Conservation (phyloP, 257 asterid species). For the Nicotiana otophora region DNA sequence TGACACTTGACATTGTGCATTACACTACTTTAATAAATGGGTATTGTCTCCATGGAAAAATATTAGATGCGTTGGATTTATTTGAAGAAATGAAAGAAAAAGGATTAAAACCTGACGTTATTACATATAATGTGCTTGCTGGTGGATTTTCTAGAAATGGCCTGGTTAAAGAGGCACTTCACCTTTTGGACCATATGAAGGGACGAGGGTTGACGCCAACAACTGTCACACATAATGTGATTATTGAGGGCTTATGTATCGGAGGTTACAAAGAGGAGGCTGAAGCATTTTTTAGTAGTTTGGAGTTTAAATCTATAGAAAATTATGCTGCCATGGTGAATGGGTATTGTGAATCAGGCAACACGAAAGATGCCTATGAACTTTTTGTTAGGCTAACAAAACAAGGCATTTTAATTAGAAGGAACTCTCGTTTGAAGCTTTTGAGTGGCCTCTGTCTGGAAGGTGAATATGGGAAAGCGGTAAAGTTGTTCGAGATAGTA, state of each 20-base stretch:
- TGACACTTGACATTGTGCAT: constrained; percentile 53
- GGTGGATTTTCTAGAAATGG: constrained; percentile 62
- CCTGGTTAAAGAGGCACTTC: constrained; percentile 24
- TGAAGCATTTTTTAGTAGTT: constrained; percentile 35
- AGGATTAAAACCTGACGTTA: constrained; percentile 56
- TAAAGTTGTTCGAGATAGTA: constrained; percentile 29
- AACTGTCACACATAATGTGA: constrained; percentile 49
- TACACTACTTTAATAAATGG: constrained; percentile 79
- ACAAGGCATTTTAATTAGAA: constrained; percentile 32
- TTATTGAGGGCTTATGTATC: constrained; percentile 67
- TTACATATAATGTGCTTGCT: constrained; percentile 54
- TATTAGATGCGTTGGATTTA: constrained; percentile 44
- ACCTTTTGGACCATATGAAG: constrained; percentile 51
- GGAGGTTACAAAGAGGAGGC: constrained; percentile 58
- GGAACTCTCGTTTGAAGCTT: constrained; percentile 49
- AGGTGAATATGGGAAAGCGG: constrained; percentile 45
- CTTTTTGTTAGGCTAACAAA: constrained; percentile 31
- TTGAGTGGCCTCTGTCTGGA: constrained; percentile 49
- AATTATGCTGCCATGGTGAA: constrained; percentile 62
- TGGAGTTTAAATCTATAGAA: constrained; percentile 44
- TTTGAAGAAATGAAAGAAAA: constrained; percentile 48
- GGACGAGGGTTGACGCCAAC: constrained; percentile 47
- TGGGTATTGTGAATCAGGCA: constrained; percentile 62
- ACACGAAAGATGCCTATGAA: constrained; percentile 36
- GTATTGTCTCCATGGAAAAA: constrained; percentile 42